Percentiles rank a stretch among this genome's conserved stretches.
These are phyloP conservation scores for Heracleum sosnowskyi DNA, from an alignment of 129 eudicot species.

Conservation along the genomic window DNA sequence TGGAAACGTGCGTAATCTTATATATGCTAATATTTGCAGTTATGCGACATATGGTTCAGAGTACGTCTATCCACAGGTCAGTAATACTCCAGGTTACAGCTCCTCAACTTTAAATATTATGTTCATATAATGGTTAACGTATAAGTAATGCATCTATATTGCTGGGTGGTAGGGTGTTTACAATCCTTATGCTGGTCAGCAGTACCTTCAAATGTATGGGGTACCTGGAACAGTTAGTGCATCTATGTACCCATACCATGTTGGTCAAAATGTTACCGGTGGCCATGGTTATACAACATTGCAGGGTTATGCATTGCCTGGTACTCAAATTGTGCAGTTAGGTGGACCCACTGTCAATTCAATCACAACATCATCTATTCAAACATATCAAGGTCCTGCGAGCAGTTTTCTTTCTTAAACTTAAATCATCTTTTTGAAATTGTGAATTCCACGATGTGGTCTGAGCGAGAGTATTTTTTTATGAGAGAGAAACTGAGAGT, in stretches of 20 bases:
- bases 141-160: background rate
- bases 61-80: slow-evolving; percentile 78
- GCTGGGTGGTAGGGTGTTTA: slow-evolving; percentile 54
- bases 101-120: background rate
- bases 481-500: background rate
- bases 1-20: background rate
- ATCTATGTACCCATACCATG: slow-evolving; percentile 69
- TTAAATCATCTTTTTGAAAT: background rate
- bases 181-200: slow-evolving; percentile 76
- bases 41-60: slow-evolving; percentile 73
- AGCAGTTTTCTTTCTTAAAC: slow-evolving; percentile 23
- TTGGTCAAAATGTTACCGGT: slow-evolving; percentile 53
- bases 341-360: slow-evolving; percentile 63
- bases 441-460: background rate
- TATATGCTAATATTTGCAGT: slow-evolving; percentile 33
- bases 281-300: slow-evolving; percentile 54
- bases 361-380: slow-evolving; percentile 53
- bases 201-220: slow-evolving; percentile 77
- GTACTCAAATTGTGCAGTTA: slow-evolving; percentile 70
- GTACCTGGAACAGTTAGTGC: slow-evolving; percentile 62
- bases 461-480: background rate
- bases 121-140: background rate
- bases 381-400: slow-evolving; percentile 59
- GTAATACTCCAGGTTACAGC: slow-evolving; percentile 13
- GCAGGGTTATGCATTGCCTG: slow-evolving; percentile 67